phyloP scores from a whole-genome alignment of 2,329 filamentous ascomycete species.

The Coniella lustricola region DNA sequence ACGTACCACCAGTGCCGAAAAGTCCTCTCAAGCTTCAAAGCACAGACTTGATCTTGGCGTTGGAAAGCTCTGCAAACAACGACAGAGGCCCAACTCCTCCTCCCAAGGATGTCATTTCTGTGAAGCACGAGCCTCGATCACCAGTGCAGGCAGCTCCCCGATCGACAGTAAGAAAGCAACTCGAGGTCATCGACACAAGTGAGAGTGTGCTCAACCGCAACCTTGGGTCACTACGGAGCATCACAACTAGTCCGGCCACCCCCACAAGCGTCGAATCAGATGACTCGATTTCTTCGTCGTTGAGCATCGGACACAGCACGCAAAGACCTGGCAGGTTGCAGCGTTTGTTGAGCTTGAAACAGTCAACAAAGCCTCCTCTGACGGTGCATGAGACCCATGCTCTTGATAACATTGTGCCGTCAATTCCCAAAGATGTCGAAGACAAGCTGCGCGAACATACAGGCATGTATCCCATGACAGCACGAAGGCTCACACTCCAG shows the following conservation, averaged over 20 bases:
- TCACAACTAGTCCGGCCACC: conserved; percentile 20
- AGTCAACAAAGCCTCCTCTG: conserved; percentile 24
- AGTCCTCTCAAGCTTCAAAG: conserved; percentile 13
- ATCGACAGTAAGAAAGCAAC: conserved; percentile 12
- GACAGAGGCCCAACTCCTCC: conserved; percentile 26
- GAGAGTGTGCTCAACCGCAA: conserved; percentile 13
- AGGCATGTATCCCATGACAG: conserved; percentile 26
- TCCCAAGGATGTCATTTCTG: conserved; percentile 26
- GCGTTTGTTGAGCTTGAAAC: conserved; percentile 32
- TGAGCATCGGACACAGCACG: conserved; percentile 29
- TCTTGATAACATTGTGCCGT: conserved; percentile 27
- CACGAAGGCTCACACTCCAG: conserved; percentile 31
- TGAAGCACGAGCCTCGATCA: not conserved
- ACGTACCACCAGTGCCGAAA: not conserved
- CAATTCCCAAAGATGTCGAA: conserved; percentile 29
- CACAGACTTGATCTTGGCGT: conserved; percentile 9
- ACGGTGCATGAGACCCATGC: conserved; percentile 28
- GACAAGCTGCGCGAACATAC: conserved; percentile 29
- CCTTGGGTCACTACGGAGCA: conserved; percentile 17
- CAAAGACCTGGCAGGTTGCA: conserved; percentile 33
- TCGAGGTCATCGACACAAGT: conserved; percentile 19
- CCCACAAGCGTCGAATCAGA: conserved; percentile 24
- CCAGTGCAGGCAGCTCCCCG: conserved; percentile 11
- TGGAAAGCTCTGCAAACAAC: conserved; percentile 2
- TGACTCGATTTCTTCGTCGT: conserved; percentile 21